These are phyloP conservation scores for Phialophora tarda DNA, from an alignment of 2,329 filamentous ascomycete species.

Conservation along the genomic window DNA sequence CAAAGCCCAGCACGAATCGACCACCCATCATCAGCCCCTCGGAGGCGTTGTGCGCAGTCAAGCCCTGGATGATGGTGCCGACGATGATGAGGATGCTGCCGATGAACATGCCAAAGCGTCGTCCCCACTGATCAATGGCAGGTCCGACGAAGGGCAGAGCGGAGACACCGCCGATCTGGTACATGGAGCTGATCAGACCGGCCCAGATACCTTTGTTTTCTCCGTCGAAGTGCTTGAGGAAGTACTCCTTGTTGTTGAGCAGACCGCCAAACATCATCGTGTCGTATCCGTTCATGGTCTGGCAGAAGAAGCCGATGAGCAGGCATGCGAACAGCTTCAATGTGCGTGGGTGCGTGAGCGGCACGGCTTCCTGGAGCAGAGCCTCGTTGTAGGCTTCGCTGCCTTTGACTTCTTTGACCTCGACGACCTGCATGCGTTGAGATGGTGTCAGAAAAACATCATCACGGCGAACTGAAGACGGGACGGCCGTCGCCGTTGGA, in stretches of 20 bases:
- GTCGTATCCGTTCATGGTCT: slow-evolving; percentile 65
- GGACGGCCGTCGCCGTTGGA: not conserved
- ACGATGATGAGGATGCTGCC: slow-evolving; percentile 60
- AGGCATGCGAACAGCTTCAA: slow-evolving; percentile 34
- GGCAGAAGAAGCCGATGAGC: slow-evolving; percentile 51
- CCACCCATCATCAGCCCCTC: slow-evolving; percentile 62
- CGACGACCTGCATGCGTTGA: slow-evolving; percentile 25
- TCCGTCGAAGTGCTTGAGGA: slow-evolving; percentile 52
- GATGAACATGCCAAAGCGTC: slow-evolving; percentile 62
- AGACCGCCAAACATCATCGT: slow-evolving; percentile 62
- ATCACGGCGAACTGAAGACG: not conserved
- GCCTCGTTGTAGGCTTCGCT: slow-evolving; percentile 63
- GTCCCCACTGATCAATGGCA: slow-evolving; percentile 56
- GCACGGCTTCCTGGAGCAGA: slow-evolving; percentile 57
- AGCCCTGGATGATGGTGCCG: slow-evolving; percentile 57
- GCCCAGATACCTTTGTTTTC: slow-evolving; percentile 52
- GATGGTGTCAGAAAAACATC: not conserved
- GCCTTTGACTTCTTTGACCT: slow-evolving; percentile 55
- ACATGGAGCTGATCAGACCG: slow-evolving; percentile 54
- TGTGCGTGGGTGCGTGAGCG: slow-evolving; percentile 21
- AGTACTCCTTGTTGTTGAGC: slow-evolving; percentile 53
- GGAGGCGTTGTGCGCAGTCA: slow-evolving; percentile 49
- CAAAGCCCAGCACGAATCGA: slow-evolving; percentile 62
- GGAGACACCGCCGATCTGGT: slow-evolving; percentile 54
- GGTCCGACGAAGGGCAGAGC: slow-evolving; percentile 56